Evolutionary conservation across 768 basidiomycete species (phyloP).

Genomic region (Albatrellus ellisii): DNA sequence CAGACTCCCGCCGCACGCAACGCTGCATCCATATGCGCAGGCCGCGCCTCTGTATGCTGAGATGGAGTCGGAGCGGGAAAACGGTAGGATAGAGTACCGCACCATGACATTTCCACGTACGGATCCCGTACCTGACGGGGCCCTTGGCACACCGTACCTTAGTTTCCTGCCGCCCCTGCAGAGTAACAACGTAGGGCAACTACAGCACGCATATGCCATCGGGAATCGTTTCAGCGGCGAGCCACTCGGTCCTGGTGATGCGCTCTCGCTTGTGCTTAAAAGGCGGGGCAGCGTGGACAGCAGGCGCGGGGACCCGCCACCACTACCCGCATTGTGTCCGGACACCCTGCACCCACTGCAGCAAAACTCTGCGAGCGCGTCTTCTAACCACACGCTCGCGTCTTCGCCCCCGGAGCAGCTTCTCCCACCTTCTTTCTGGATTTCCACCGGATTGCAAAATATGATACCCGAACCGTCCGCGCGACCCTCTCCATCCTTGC

Average conservation of each 20-base stretch:
- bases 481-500: no score
- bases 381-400: constrained; percentile 16
- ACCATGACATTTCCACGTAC: no score
- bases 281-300: constrained; percentile 25
- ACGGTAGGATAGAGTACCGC: no score
- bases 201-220: constrained; percentile 10
- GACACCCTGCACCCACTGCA: not conserved
- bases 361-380: not conserved
- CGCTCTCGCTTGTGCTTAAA: constrained; percentile 35
- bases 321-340: no score
- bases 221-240: constrained; percentile 3
- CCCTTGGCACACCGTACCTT: not conserved
- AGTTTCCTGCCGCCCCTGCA: not conserved
- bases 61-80: not conserved
- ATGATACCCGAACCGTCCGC: no score
- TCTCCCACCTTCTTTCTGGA: constrained; percentile 18
- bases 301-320: constrained; percentile 34
- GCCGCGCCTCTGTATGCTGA: not conserved
- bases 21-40: constrained; percentile 11
- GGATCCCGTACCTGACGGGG: not conserved
- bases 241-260: constrained; percentile 46
- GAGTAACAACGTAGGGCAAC: not conserved
- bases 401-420: constrained; percentile 17
- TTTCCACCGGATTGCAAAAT: no score
- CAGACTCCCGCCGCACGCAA: constrained; percentile 21